phyloP scores from a whole-genome alignment of 1,284 basidiomycete species.

The Inonotus obliquus region DNA sequence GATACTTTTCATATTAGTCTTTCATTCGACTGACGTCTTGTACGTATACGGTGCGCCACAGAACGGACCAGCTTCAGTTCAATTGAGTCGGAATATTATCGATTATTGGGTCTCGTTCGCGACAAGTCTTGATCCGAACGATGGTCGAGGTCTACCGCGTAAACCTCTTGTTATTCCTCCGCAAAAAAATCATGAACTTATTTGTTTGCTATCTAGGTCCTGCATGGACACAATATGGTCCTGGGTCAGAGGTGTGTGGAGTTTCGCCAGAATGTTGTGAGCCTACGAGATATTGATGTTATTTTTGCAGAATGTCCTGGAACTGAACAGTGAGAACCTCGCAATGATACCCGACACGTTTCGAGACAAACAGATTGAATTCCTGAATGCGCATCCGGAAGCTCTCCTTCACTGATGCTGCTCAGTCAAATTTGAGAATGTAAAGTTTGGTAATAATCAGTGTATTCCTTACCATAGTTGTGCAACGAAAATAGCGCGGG shows the following conservation, averaged over 20 bases:
- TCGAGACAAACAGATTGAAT: slow-evolving; percentile 32
- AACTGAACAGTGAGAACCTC: slow-evolving; percentile 34
- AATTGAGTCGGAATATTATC: slow-evolving; percentile 37
- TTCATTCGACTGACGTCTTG: slow-evolving; percentile 35
- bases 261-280: background rate
- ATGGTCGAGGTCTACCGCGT: slow-evolving; percentile 33
- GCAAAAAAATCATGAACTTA: background rate
- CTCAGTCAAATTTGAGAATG: no score
- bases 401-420: background rate
- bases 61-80: slow-evolving; percentile 26
- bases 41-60: slow-evolving; percentile 35
- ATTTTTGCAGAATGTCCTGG: slow-evolving; percentile 26
- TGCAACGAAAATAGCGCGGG: no score
- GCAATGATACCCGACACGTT: slow-evolving; percentile 35
- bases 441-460: no score
- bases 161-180: no score
- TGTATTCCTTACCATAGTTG: no score
- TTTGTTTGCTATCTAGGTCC: background rate
- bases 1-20: slow-evolving; percentile 25
- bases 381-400: slow-evolving; percentile 30
- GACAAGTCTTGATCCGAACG: slow-evolving; percentile 44
- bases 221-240: background rate
- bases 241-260: slow-evolving; percentile 19
- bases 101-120: slow-evolving; percentile 53
- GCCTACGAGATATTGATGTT: background rate